Evolutionary conservation across 352 stramenopile genomes (phyloP), one percentile per base, ranked within the genome.

Genomic region (Globisporangium paddicum): DNA sequence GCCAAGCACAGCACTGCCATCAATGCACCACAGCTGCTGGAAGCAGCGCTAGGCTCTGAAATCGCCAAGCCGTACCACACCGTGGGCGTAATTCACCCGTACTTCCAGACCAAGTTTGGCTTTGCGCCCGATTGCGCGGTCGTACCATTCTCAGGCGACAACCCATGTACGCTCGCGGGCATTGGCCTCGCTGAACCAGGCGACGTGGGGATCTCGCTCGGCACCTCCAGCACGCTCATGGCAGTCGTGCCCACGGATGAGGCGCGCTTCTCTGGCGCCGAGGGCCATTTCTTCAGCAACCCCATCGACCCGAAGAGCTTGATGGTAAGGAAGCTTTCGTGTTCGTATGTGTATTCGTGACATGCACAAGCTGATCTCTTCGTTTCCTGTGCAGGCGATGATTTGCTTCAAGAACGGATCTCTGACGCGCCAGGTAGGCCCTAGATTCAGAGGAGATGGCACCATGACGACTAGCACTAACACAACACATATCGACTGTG

Each of bases 401-500:
- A 84, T 94, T 37, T 92, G 87, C 44, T 94, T 90, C 71, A 93
- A 94, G 69, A 95, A 95, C 46, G 85, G 85, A 37, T 73, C 82
- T 1, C 71, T 96, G 32, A 79, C 79, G 13, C 79, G 87, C 32
- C 66, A 96, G 67, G 68, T 76, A 54, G 18, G 55, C 14, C 37
- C 13, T 41, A 8, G 11, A 19, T 41, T 1, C 9, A 38, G 34
- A 8, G 13, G 8, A 6, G 5, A 41, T 41, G 37, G 1, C 37
- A 3, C 19, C 13, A 14, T 19, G 37, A 4, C 37, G 13, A n/a
- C 37, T 14, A 41, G 6, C 6, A 14, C 37, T 41, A 41, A 41
- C 8, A 41, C 13, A 3, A 41, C 16, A 19, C n/a, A n/a, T n/a
- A n/a, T n/a, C n/a, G n/a, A n/a, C n/a, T n/a, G n/a, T n/a, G n/a